Base-by-base conservation (phyloP, 2,329 filamentous ascomycete species). In the Pyrenophora tritici-repentis region DNA sequence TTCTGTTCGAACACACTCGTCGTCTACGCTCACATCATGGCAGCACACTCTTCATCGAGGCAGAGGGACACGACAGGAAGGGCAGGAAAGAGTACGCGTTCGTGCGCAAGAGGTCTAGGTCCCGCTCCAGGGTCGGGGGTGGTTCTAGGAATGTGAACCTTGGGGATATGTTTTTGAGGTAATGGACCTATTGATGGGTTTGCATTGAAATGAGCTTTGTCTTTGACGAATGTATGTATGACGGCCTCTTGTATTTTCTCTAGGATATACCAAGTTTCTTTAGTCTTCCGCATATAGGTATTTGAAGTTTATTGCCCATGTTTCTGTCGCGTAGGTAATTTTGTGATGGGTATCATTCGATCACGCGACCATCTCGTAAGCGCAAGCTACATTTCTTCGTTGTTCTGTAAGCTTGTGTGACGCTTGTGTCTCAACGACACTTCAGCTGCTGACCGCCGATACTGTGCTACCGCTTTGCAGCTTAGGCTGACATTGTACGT, bases 1-100 rank as follows among this genome's bases (percentile, higher is more conserved):
- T 79, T 20, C 65, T 81, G 24, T 81, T 81, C 58, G 78, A 80
- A 59, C 78, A 81, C 55, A 80, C 78, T 12, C 72, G 73, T 12
- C 74, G 77, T 18, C 68, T 80, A 16, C 75, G 77, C 42, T 62
- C 63, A 7, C 48, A 48, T 20, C 48, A 62, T 35, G 55, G 59
- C 22, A 57, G 56, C 24, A 71, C 67, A 31, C 61, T 79, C 43
- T 69, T 79, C 47, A 74, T 79, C 41, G 76, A 79, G 56, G 67
- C 75, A 17, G 71, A 73, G 14, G 53, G 72, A 12, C 63, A 66
- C 39, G 67, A 70, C 35, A 63, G 63, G 13, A 66, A 68, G 13
- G 68, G 73, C 29, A 72, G 75, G 60, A 70, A 70, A 26, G 73
- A 78, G 40, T 79, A 78, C 47, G 78, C 78, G 4, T 78, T 75